Evolutionary conservation across 202 grass and related monocot species (phyloP).

Genomic region (Schoenoplectus triqueter): DNA sequence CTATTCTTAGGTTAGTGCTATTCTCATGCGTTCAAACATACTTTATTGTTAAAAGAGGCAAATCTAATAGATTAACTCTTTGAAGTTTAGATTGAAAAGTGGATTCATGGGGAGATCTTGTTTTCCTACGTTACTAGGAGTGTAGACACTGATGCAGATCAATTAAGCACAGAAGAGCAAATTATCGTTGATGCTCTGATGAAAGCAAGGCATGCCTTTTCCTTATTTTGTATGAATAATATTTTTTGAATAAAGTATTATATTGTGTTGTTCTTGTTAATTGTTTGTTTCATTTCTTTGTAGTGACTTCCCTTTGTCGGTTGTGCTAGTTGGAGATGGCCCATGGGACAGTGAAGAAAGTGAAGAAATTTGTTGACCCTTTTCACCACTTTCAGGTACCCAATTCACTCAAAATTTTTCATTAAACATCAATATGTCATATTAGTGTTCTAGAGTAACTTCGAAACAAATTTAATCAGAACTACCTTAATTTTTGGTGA

Average conservation of each 20-base stretch:
- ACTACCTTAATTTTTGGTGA: not conserved
- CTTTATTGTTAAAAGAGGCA: too few species aligned
- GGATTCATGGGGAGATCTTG: slow-evolving; percentile 19
- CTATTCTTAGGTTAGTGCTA: too few species aligned
- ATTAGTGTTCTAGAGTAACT: not conserved
- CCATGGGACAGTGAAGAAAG: slow-evolving; percentile 29
- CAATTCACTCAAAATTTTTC: not conserved
- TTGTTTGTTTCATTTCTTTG: slow-evolving; percentile 39
- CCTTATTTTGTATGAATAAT: slow-evolving; percentile 4
- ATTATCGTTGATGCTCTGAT: slow-evolving; percentile 44
- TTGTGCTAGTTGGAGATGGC: slow-evolving; percentile 80
- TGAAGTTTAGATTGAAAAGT: not conserved
- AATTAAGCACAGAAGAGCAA: slow-evolving; percentile 43
- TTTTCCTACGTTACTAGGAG: slow-evolving; percentile 45
- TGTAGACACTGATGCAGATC: slow-evolving; percentile 36
- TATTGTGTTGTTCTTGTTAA: not conserved
- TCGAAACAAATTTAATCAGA: not conserved
- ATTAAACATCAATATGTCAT: not conserved
- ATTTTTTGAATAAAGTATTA: not conserved
- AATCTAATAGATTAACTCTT: not conserved
- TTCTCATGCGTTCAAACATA: too few species aligned
- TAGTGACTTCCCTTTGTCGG: slow-evolving; percentile 86
- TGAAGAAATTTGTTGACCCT: slow-evolving; percentile 91
- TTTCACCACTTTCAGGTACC: slow-evolving; percentile 94
- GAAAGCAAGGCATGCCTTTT: slow-evolving; percentile 38